These are phyloP conservation scores for Trichophyton rubrum DNA, from an alignment of 2,329 filamentous ascomycete species.

Conservation along the genomic window DNA sequence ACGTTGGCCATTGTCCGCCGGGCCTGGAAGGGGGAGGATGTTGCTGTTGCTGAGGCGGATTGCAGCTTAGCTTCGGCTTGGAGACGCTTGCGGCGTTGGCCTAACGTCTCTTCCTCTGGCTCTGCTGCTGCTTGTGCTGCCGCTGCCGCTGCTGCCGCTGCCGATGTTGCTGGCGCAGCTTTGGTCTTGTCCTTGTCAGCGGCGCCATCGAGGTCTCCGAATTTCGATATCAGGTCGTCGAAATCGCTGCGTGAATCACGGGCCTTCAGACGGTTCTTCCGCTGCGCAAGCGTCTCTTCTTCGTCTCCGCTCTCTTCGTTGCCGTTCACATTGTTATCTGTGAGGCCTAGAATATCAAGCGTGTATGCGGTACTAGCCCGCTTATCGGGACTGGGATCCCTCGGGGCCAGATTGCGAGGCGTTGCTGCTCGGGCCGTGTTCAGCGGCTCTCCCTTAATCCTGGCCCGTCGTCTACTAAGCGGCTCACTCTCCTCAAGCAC, in stretches of 20 bases:
- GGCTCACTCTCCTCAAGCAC: conserved; percentile 90
- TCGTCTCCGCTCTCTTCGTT: conserved; percentile 21
- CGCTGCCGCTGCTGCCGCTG: not conserved
- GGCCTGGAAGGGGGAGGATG: conserved; percentile 16
- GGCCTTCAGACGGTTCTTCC: conserved; percentile 29
- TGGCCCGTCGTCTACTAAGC: conserved; percentile 60
- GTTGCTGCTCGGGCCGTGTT: conserved; percentile 13
- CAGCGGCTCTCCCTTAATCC: conserved; percentile 52
- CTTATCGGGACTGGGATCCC: conserved; percentile 15
- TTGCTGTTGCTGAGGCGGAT: not conserved
- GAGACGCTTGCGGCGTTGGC: conserved; percentile 34
- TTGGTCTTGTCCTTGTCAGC: not conserved
- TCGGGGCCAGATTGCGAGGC: not conserved
- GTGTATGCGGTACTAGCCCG: conserved; percentile 27
- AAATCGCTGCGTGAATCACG: conserved; percentile 27
- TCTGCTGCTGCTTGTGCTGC: conserved; percentile 2
- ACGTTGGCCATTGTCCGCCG: conserved; percentile 37
- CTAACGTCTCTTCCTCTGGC: conserved; percentile 33
- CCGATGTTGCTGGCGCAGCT: not conserved
- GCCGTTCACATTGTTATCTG: not conserved
- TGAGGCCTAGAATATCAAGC: conserved; percentile 18
- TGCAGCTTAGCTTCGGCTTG: conserved; percentile 26
- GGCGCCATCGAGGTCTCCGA: conserved; percentile 18
- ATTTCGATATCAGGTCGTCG: conserved; percentile 31
- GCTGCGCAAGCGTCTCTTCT: conserved; percentile 35